Evolutionary conservation across 768 basidiomycete species (phyloP).

Genomic region (Macrolepiota dolichaula): DNA sequence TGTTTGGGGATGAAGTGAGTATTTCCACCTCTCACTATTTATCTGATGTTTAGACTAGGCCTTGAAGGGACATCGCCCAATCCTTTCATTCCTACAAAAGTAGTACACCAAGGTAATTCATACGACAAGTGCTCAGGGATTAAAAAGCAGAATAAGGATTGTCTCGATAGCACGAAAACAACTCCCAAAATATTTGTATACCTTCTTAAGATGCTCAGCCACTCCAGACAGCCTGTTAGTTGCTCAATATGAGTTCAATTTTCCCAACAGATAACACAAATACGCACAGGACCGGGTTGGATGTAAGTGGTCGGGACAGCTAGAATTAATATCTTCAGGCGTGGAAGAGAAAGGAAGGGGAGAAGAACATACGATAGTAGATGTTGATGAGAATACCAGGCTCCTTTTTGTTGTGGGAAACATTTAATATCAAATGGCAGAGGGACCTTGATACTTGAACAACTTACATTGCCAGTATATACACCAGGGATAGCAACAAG

Average conservation of each 20-base stretch:
- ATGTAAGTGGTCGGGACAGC: constrained; percentile 16
- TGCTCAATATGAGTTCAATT: not conserved
- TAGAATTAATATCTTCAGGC: not conserved
- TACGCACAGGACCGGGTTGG: constrained; percentile 19
- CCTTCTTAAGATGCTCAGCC: constrained; percentile 6
- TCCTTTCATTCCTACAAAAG: too few species aligned
- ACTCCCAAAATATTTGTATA: not conserved
- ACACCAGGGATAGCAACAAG: constrained; percentile 27
- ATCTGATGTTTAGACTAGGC: too few species aligned
- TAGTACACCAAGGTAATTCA: too few species aligned
- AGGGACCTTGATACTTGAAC: not conserved
- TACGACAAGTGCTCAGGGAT: too few species aligned
- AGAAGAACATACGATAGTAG: constrained; percentile 14
- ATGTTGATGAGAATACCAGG: constrained; percentile 19
- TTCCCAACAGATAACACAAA: not conserved
- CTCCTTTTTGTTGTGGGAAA: constrained; percentile 4
- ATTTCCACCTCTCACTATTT: too few species aligned
- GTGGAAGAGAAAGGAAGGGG: not conserved
- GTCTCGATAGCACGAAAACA: not conserved
- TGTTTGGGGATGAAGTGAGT: too few species aligned
- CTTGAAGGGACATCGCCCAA: too few species aligned
- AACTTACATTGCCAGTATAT: constrained; percentile 23
- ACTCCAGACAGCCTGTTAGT: constrained; percentile 16
- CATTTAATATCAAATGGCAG: not conserved
- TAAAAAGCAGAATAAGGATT: too few species aligned